Conservation (phyloP, 2,329 filamentous ascomycete genomes). For the Paracoccidioides brasiliensis region DNA sequence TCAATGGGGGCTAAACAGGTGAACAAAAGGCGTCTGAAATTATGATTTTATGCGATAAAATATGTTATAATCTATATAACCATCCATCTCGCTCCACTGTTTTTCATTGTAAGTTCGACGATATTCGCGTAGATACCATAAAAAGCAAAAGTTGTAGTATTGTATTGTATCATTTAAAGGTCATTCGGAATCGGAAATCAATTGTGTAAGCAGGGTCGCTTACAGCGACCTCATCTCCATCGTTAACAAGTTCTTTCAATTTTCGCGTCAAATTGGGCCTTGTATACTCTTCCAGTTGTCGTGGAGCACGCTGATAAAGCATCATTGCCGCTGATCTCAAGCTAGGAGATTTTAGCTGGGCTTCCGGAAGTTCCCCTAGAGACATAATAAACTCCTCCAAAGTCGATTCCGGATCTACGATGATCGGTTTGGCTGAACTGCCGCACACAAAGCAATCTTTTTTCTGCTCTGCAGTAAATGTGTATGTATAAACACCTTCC, state of each 20-base stretch:
- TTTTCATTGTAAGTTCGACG: not conserved
- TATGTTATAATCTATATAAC: not conserved
- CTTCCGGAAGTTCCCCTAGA: conserved; percentile 68
- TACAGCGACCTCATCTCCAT: conserved; percentile 82
- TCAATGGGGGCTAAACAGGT: not conserved
- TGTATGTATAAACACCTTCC: conserved; percentile 92
- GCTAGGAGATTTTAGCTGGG: conserved; percentile 87
- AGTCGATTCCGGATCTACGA: conserved; percentile 57
- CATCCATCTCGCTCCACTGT: not conserved
- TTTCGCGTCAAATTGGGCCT: conserved; percentile 69
- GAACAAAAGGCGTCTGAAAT: not conserved
- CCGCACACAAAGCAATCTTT: conserved; percentile 91
- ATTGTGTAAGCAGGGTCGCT: conserved; percentile 81
- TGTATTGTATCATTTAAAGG: conserved; percentile 26
- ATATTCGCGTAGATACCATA: not conserved
- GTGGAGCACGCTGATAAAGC: conserved; percentile 78
- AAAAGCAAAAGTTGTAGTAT: not conserved
- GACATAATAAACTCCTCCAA: conserved; percentile 76
- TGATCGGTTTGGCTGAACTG: conserved; percentile 61
- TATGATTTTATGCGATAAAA: not conserved
- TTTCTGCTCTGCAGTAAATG: conserved; percentile 89
- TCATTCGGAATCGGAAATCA: conserved; percentile 49
- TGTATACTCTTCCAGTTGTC: conserved; percentile 71
- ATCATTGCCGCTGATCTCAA: conserved; percentile 69
- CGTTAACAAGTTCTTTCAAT: conserved; percentile 59